Base-by-base conservation (phyloP, 1,139 yeast species). In the Nakaseomyces sp. region DNA sequence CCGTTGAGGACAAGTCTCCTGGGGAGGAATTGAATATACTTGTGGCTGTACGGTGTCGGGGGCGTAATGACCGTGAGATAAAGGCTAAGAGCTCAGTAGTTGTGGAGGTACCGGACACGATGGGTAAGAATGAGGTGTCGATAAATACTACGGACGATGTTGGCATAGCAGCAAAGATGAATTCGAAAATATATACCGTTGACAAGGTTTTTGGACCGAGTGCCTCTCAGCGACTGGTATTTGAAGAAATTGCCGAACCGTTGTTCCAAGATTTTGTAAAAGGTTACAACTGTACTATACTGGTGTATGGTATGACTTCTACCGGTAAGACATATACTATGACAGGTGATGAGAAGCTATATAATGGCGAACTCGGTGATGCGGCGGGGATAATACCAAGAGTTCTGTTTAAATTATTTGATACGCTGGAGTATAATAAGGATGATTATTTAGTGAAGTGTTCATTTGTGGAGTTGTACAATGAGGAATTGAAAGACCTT, bases 41-140 rank as follows among this genome's bases (percentile, higher is more conserved):
- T 54, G 96, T 89, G 20, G 85, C 85, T 2, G 95, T 88, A 20
- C 75, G 97, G 52, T 88, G 96, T 60, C 73, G 97, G 43, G 94
- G 86, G 2, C 70, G 97, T 39, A 86, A 78, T 54, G 71, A 73
- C 33, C 74, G 81, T 43, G 96, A 88, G 56, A 70, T 81, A 8
- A 69, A 70, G 25, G 78, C 83, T 13, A 83, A 82, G 52, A 79
- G 88, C 43, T 81, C 88, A 2, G 80, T 82, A 6, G 81, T 87
- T 10, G 83, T 87, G 1, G 76, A 77, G 18, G 76, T 53, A 45
- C 38, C 38, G 2, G 38, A 35, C 12, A 49, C 56, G 37, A 50
- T 57, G 39, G 57, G 66, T 42, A 42, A 56, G 37, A 48, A 72
- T 48, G 64, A 67, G 48, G 66, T 72, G 1, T 64, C 69, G 10